A percentile compares a stretch with the other conserved stretches of the same genome.
Conservation (phyloP, 1,284 basidiomycete species). For the Erythrobasidium hasegawianum region DNA sequence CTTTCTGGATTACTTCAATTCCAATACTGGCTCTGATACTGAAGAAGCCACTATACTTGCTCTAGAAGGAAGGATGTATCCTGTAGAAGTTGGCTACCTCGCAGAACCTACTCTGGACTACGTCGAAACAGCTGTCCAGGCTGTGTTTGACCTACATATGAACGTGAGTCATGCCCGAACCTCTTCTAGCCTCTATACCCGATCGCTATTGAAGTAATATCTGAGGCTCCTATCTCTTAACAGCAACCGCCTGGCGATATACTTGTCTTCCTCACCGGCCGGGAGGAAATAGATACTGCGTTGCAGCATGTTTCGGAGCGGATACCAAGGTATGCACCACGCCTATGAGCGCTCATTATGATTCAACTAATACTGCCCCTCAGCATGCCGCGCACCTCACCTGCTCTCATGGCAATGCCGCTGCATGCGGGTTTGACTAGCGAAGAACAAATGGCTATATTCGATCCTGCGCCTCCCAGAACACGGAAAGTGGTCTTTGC, state of each 20-base stretch:
- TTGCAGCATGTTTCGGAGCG: slow-evolving; percentile 76
- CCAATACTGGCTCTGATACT: slow-evolving; percentile 46
- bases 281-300: slow-evolving; percentile 62
- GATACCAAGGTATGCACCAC: slow-evolving; percentile 61
- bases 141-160: slow-evolving; percentile 51
- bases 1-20: slow-evolving; percentile 83
- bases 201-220: too few species aligned
- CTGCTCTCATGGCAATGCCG: slow-evolving; percentile 59
- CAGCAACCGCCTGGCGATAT: slow-evolving; percentile 53
- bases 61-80: slow-evolving; percentile 49
- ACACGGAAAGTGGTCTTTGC: slow-evolving; percentile 85
- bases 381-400: slow-evolving; percentile 62
- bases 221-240: too few species aligned
- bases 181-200: too few species aligned
- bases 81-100: slow-evolving; percentile 51
- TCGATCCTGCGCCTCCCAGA: slow-evolving; percentile 67
- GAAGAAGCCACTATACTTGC: slow-evolving; percentile 49
- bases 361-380: neutral
- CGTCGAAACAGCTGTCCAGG: slow-evolving; percentile 48
- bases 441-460: slow-evolving; percentile 80
- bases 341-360: neutral
- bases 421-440: slow-evolving; percentile 82
- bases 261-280: slow-evolving; percentile 51
- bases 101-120: slow-evolving; percentile 48
- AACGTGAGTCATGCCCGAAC: slow-evolving; percentile 57